Conservation (phyloP, 1,139 yeast species). For the Saccharomyces hybrid region DNA sequence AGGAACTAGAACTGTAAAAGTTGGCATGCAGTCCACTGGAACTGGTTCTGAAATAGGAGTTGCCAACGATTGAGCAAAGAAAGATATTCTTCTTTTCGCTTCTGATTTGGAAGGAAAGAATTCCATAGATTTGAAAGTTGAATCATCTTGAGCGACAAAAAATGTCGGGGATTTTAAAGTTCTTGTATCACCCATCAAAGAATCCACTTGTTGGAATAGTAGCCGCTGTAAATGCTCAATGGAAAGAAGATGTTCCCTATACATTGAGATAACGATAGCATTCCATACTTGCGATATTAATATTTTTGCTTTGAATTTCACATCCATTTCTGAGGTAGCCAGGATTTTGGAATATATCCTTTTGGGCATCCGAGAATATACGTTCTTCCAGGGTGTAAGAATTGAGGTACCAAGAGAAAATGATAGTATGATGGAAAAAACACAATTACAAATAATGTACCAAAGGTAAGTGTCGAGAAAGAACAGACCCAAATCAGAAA, state of each 20-base stretch:
- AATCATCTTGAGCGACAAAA: constrained; percentile 71
- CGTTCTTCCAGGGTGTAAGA: constrained; percentile 81
- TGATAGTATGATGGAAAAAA: constrained; percentile 63
- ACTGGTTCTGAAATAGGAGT: constrained; percentile 69
- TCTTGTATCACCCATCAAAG: constrained; percentile 33
- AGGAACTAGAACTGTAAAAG: constrained; percentile 78
- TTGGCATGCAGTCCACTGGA: constrained; percentile 68
- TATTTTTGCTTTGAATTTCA: constrained; percentile 41
- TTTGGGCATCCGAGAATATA: constrained; percentile 66
- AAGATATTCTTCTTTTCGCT: constrained; percentile 74
- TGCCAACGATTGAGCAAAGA: constrained; percentile 80
- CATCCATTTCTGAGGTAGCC: constrained; percentile 44
- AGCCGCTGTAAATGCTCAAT: constrained; percentile 58
- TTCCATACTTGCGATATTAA: constrained; percentile 74
- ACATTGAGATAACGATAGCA: constrained; percentile 66
- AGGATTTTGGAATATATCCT: constrained; percentile 61
- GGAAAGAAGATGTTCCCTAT: constrained; percentile 69
- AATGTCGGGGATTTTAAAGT: constrained; percentile 55
- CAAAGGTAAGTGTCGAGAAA: constrained; percentile 82
- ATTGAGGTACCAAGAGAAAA: constrained; percentile 71
- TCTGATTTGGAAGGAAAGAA: constrained; percentile 58
- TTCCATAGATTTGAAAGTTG: constrained; percentile 58
- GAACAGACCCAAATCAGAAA: constrained; percentile 66
- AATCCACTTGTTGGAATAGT: constrained; percentile 46
- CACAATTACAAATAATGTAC: constrained; percentile 76